Conservation (phyloP, 2,329 filamentous ascomycete species). For the Trichoderma sp. region DNA sequence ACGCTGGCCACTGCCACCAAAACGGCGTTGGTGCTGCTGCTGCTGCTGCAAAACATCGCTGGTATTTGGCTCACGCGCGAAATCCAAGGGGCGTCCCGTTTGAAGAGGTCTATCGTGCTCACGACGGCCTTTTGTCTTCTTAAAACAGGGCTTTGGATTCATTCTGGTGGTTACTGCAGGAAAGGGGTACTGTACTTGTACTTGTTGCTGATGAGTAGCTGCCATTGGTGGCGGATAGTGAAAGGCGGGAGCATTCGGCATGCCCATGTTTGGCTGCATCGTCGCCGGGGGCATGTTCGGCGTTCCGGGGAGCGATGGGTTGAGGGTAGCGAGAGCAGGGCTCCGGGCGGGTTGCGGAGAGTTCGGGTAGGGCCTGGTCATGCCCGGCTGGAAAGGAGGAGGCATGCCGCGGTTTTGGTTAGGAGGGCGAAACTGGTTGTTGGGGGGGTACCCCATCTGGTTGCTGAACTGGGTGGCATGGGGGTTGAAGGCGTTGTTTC, state of each 20-base stretch:
- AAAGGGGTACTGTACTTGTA: slow-evolving; percentile 56
- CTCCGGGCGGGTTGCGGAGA: slow-evolving; percentile 65
- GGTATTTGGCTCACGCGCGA: slow-evolving; percentile 34
- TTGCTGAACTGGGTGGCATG: slow-evolving; percentile 44
- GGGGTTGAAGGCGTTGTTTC: slow-evolving; percentile 46
- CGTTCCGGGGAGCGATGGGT: slow-evolving; percentile 63
- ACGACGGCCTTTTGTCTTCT: slow-evolving; percentile 45
- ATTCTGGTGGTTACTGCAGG: slow-evolving; percentile 34
- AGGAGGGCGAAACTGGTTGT: slow-evolving; percentile 42
- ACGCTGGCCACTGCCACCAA: slow-evolving; percentile 40
- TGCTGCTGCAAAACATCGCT: slow-evolving; percentile 33
- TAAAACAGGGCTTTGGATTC: slow-evolving; percentile 41
- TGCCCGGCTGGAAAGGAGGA: slow-evolving; percentile 44
- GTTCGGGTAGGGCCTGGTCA: slow-evolving; percentile 44
- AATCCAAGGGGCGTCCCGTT: slow-evolving; percentile 37
- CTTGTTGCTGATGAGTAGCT: slow-evolving; percentile 56
- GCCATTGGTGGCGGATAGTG: slow-evolving; percentile 58
- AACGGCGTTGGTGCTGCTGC: slow-evolving; percentile 38
- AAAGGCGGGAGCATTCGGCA: slow-evolving; percentile 61
- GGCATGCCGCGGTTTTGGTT: slow-evolving; percentile 54
- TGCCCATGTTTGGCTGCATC: slow-evolving; percentile 57
- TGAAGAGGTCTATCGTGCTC: slow-evolving; percentile 47
- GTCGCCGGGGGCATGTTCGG: slow-evolving; percentile 64
- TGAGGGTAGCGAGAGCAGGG: slow-evolving; percentile 63
- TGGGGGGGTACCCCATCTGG: slow-evolving; percentile 44